Evolutionary conservation across 2,329 filamentous ascomycete species (phyloP), one percentile per base, ranked within the genome.

Genomic region (Colletotrichum chrysophilum): DNA sequence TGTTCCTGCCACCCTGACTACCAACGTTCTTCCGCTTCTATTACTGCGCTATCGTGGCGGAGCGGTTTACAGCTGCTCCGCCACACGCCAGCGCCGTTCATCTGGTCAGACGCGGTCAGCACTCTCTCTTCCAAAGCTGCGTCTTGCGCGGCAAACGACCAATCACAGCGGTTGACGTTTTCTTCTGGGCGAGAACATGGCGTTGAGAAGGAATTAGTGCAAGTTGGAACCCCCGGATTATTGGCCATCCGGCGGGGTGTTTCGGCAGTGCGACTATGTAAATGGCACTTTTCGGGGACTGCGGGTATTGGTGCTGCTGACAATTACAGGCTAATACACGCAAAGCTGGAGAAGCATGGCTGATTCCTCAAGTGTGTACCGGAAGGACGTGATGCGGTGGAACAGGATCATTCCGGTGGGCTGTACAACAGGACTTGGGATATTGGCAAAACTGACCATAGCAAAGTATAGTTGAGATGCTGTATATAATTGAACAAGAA

Each of bases 341-440:
- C 26, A 12, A 30, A 18, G 32, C 16, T 14, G 26, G 30, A 18
- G 52, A 28, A 7, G 30, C 52, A 28, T 38, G 61, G 56, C 64
- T 58, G 24, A 34, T 21, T 30, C 12, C 4, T 58, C 21, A 38
- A 52, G 13, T 28, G 13, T 7, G 43, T 36, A n/a, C 28, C 10
- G 30, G 26, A 14, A 43, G 5, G 30, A 12, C 26, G 30, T 26
- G 18, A 34, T 28, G 60, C 18, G 60, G 10, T 62, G 71, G 67
- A 75, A 75, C 26, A 75, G 60, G 60, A 71, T 56, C 67, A 8
- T 60, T 56, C 65, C 38, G 76, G 30, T 24, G 13, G 76, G 75
- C 71, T 71, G 68, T 76, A 76, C 66, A 56, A 26, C 28, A 43
- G 32, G 4, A 61, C 24, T 32, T 36, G 5, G 7, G 28, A 24